A percentile compares a stretch with the other conserved stretches of the same genome.
Evolutionary conservation across 140 eudicot genomes (phyloP).

Genomic region (Flaveria floridana): DNA sequence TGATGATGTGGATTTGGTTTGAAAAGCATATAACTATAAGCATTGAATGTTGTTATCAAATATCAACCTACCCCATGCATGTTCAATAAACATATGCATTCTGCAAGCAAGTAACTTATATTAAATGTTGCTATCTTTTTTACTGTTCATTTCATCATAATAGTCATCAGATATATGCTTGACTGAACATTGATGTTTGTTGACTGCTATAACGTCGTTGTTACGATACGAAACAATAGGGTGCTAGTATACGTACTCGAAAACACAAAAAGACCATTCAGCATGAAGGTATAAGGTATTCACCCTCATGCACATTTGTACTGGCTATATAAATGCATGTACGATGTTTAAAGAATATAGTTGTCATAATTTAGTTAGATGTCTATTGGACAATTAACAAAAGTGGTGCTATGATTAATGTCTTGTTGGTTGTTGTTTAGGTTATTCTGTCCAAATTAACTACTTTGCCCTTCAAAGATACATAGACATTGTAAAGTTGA

Average conservation of each 20-base stretch:
- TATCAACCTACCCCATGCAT: constrained; percentile 32
- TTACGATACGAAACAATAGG: constrained; percentile 6
- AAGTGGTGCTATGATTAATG: constrained; percentile 6
- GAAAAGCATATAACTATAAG: constrained; percentile 24
- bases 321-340: background rate
- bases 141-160: constrained; percentile 16
- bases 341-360: background rate
- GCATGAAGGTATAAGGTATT: background rate
- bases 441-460: background rate
- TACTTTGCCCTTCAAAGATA: background rate
- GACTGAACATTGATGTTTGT: constrained; percentile 4
- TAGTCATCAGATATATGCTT: background rate
- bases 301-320: background rate
- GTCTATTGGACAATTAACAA: background rate
- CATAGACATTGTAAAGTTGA: background rate
- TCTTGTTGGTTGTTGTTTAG: constrained; percentile 13
- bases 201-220: background rate
- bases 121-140: constrained; percentile 27
- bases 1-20: constrained; percentile 7
- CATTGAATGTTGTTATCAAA: constrained; percentile 23
- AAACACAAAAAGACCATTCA: background rate
- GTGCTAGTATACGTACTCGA: background rate
- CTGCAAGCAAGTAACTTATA: constrained; percentile 18
- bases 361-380: background rate
- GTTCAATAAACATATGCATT: constrained; percentile 15